phyloP scores from a whole-genome alignment of 257 asterid species.

The Ajuga chamaepitys region DNA sequence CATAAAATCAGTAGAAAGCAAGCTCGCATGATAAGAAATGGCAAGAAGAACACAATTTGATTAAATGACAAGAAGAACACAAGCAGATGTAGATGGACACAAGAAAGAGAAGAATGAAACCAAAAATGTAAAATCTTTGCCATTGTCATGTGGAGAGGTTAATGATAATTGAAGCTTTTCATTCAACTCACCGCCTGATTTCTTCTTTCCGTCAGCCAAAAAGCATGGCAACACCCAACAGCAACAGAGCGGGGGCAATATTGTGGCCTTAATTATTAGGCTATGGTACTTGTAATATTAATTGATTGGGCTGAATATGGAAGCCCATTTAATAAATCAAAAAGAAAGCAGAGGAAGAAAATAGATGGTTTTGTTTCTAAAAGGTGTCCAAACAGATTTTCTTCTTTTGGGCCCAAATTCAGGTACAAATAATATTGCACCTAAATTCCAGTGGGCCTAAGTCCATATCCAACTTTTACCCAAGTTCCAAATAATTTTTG shows the following conservation, averaged over 20 bases:
- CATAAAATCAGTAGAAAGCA: not conserved
- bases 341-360: too few relatives aligned
- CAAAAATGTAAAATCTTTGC: not conserved
- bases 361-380: too few relatives aligned
- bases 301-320: too few relatives aligned
- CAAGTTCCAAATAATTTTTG: too few relatives aligned
- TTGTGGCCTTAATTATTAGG: too few relatives aligned
- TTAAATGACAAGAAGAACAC: not conserved
- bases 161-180: not conserved
- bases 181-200: constrained; percentile 3
- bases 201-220: not conserved
- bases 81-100: not conserved
- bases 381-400: too few relatives aligned
- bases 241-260: not conserved
- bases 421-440: too few relatives aligned
- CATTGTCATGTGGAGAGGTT: not conserved
- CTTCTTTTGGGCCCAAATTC: too few relatives aligned
- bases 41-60: not conserved
- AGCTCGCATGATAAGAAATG: not conserved
- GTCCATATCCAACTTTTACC: too few relatives aligned
- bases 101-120: not conserved
- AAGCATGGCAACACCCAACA: not conserved
- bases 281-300: too few relatives aligned
- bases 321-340: too few relatives aligned
- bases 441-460: too few relatives aligned